Evolutionary conservation across 2,329 filamentous ascomycete species (phyloP).

Genomic region (Knufia petricola): DNA sequence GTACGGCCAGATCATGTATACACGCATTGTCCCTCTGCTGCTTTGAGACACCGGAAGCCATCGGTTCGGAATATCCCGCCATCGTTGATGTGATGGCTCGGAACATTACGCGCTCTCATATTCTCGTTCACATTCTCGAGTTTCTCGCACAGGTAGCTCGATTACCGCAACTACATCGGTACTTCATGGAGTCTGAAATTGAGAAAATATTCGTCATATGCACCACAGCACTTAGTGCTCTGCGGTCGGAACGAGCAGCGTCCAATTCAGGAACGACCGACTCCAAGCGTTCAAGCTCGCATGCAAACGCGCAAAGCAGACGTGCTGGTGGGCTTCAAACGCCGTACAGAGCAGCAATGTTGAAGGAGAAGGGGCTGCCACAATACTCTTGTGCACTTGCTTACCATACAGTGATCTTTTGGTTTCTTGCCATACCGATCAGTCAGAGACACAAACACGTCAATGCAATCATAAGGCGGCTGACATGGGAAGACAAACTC

Average conservation of each 20-base stretch:
- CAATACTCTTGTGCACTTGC: slow-evolving; percentile 91
- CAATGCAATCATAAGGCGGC: slow-evolving; percentile 77
- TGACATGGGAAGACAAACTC: slow-evolving; percentile 65
- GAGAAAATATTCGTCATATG: slow-evolving; percentile 92
- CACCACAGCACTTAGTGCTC: slow-evolving; percentile 84
- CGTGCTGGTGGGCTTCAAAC: slow-evolving; percentile 19
- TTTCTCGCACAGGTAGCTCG: slow-evolving; percentile 86
- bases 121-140: slow-evolving; percentile 90
- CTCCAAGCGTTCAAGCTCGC: slow-evolving; percentile 21
- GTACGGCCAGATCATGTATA: slow-evolving; percentile 84
- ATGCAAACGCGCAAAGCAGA: slow-evolving; percentile 16
- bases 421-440: slow-evolving; percentile 85
- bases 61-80: slow-evolving; percentile 72
- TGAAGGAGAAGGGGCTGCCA: slow-evolving; percentile 63
- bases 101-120: slow-evolving; percentile 85
- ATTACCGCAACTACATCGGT: slow-evolving; percentile 72
- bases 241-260: slow-evolving; percentile 47
- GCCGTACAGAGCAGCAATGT: slow-evolving; percentile 27
- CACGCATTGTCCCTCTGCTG: slow-evolving; percentile 92
- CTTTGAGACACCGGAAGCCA: slow-evolving; percentile 80
- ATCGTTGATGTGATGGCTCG: slow-evolving; percentile 90
- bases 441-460: slow-evolving; percentile 76
- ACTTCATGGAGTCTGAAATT: slow-evolving; percentile 85
- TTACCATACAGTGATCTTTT: slow-evolving; percentile 92
- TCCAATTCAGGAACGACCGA: slow-evolving; percentile 24